Evolutionary conservation across 352 stramenopile genomes (phyloP).

Genomic region (Bremia lactucae): DNA sequence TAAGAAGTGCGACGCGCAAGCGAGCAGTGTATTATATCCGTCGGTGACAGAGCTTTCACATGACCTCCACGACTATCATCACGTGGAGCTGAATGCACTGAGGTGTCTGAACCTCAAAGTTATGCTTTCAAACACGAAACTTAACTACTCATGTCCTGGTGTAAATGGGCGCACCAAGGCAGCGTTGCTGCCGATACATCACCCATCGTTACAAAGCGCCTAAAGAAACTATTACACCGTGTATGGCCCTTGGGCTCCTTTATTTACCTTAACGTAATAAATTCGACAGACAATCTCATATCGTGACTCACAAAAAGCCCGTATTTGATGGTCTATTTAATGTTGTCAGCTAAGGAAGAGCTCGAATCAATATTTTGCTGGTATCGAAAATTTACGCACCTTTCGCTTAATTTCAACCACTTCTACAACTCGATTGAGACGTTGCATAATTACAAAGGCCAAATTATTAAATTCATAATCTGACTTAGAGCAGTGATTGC

Average conservation of each 20-base stretch:
- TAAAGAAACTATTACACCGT: conserved; percentile 11
- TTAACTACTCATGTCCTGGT: conserved; percentile 18
- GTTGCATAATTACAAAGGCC: too few species aligned
- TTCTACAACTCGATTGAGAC: too few species aligned
- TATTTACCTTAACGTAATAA: conserved; percentile 24
- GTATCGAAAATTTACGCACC: too few species aligned
- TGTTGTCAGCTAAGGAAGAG: too few species aligned
- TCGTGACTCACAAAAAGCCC: too few species aligned
- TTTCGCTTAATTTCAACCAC: too few species aligned
- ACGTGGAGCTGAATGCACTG: conserved; percentile 37
- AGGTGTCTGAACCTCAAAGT: conserved; percentile 44
- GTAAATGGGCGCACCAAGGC: conserved; percentile 21
- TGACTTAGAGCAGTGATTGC: too few species aligned
- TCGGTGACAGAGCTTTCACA: conserved; percentile 16
- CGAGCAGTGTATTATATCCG: conserved; percentile 9
- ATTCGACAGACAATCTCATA: too few species aligned
- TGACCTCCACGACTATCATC: conserved; percentile 25
- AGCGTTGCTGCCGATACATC: conserved; percentile 19
- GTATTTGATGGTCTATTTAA: too few species aligned
- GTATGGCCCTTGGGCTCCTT: conserved; percentile 11
- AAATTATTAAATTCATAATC: too few species aligned
- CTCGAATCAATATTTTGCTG: too few species aligned
- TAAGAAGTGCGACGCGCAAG: conserved; percentile 12
- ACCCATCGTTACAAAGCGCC: conserved; percentile 24
- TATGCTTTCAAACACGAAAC: conserved; percentile 35